phyloP scores from a whole-genome alignment of 129 eudicot genomes.

The Arctium lappa region DNA sequence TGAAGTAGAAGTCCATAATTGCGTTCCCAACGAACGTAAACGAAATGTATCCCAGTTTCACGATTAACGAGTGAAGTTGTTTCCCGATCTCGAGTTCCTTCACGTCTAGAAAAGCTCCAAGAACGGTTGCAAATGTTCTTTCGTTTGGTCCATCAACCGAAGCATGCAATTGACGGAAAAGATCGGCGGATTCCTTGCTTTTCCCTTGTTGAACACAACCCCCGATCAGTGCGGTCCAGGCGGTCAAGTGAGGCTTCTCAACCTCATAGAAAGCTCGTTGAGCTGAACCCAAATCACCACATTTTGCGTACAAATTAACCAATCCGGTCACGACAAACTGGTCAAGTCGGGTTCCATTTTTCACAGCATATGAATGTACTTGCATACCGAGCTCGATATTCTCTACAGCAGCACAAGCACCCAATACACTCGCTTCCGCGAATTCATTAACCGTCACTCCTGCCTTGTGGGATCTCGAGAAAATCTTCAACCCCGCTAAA shows the following conservation, averaged over 20 bases:
- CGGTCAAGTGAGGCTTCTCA: constrained; percentile 41
- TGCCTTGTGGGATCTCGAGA: constrained; percentile 37
- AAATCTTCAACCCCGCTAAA: constrained; percentile 46
- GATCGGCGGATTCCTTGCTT: constrained; percentile 37
- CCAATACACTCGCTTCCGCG: constrained; percentile 44
- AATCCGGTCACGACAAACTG: constrained; percentile 63
- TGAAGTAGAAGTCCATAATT: constrained; percentile 60
- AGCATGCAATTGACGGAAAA: constrained; percentile 43
- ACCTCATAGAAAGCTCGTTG: constrained; percentile 42
- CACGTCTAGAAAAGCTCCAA: constrained; percentile 53
- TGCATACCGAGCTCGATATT: constrained; percentile 48
- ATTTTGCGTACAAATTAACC: constrained; percentile 65
- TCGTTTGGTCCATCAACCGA: constrained; percentile 52
- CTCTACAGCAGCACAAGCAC: constrained; percentile 58
- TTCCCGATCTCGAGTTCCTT: constrained; percentile 34
- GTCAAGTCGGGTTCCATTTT: constrained; percentile 51
- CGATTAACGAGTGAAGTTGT: constrained; percentile 54
- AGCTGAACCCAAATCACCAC: constrained; percentile 47
- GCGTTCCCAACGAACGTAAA: constrained; percentile 59
- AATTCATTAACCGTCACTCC: constrained; percentile 57
- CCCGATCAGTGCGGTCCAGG: constrained; percentile 75
- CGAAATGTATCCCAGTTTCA: constrained; percentile 47
- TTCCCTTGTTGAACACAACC: constrained; percentile 57
- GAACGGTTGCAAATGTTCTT: constrained; percentile 49
- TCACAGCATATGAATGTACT: constrained; percentile 47